Evolutionary conservation across 1,284 basidiomycete genomes (phyloP), one percentile per base, ranked within the genome.

Genomic region (Phellinidium pouzarii): DNA sequence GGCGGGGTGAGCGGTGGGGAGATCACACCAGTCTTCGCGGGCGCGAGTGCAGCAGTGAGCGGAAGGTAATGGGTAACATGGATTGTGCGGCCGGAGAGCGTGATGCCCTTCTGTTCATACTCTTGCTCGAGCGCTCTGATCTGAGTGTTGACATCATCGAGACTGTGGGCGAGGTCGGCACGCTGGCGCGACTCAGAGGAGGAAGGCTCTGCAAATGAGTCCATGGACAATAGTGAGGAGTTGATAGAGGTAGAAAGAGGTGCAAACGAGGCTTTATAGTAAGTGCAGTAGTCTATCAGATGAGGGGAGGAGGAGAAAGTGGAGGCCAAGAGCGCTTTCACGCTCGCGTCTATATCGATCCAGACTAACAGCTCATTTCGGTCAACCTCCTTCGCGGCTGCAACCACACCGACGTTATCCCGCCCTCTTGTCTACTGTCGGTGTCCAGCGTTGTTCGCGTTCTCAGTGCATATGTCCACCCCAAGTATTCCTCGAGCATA

Each of bases 11-110:
- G 72, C 1, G 87, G 86, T 1, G 86, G 87, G 53, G 78, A 83
- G 52, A 78, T 74, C 36, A 87, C 75, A 26, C 55, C 54, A 27
- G 41, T 19, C 46, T 56, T 59, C 8, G 61, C 53, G 17, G 70
- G 65, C 59, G 75, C 65, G 60, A 88, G 75, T 20, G 81, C 77
- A 12, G 79, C 76, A 20, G 73, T 69, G 61, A 91, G 71, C 55
- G 88, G 88, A 50, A 91, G 79, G 64, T 89, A 87, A 66, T 91
- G 88, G 68, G 83, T 87, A 59, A 94, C 82, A 61, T 94, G 91
- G 60, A 94, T 78, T 65, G 94, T 87, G 46, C 91, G 80, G 4
- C 91, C 92, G 4, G 86, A 85, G 50, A 94, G 78, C 1, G 77
- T 73, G 52, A 55, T 55, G 36, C 49, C 48, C 48, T 55, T 55